Evolutionary conservation across 176 grass and related monocot genomes (phyloP), one percentile per base, ranked within the genome.

Genomic region (Otatea glauca): DNA sequence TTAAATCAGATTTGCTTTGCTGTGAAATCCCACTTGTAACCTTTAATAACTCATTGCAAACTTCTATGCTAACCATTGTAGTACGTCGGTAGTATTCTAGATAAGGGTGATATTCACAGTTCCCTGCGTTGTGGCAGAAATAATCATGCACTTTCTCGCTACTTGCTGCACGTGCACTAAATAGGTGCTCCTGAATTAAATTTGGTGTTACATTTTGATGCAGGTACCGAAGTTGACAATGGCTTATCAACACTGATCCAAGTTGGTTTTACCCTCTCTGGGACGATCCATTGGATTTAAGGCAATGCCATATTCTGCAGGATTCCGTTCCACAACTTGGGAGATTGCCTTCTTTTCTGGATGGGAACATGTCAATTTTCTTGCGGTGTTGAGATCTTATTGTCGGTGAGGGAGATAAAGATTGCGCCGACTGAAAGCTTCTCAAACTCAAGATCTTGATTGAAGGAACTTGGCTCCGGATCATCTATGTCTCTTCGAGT

Each of bases 301-400:
- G 60, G 74, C 42, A 68, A 44, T 75, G 89, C 75, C 84, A 75
- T 87, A 62, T 79, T 80, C 62, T 64, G 49, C 84, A 79, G 84
- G 89, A 25, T 68, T 80, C 24, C 1, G 25, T 38, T 78, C 42
- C 74, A 23, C 58, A 67, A 53, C 79, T 69, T 17, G 56, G 4
- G 9, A 15, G 48, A 35, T 59, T 79, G 15, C 84, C 75, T 79
- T 39, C 11, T 27, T 87, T 75, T 53, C 61, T 70, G 71, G 50
- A 37, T 42, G 24, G 61, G 75, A 72, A 61, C 58, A 61, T 80
- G 12, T 53, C 37, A 14, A 39, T 84, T 75, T 69, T 87, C 61
- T 69, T 79, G 49, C 64, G 72, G 68, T 79, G n/a, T 34, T 51
- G 39, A 90, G 68, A 75, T 83, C 75, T 79, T 67, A 49, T 61